Base-by-base conservation (phyloP, 345 rosid species). In the Aquilaria malaccensis region DNA sequence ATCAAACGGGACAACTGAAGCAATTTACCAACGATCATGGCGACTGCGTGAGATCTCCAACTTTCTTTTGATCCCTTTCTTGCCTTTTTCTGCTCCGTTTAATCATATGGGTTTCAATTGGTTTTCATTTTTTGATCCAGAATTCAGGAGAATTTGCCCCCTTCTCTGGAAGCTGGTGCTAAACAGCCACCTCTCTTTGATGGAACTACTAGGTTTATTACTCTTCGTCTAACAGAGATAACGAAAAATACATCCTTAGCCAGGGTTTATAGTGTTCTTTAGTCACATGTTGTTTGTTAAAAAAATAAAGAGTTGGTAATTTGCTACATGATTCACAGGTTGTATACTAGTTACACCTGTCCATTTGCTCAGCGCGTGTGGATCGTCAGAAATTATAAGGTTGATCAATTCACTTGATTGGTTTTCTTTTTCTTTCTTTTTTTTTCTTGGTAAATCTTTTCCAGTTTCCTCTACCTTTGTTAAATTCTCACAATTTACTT, bases 321-420 rank as follows among this genome's bases (percentile, higher is more conserved):
- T 14, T 50, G 4, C 0, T 2, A 7, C 22, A 6, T 37, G 30
- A 10, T 56, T 47, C 60, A 37, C 70, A 91, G 97, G 79, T 51
- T 89, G 83, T 92, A 92, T 74, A 77, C 81, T 31, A 48, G 60
- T 56, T 79, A 82, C 55, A 2, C 62, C 7, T 87, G 98, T 69
- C 98, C 98, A 30, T 93, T 6, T 70, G 90, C 94, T 10, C 97
- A 87, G 70, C 89, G 98, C 37, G 97, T 73, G 60, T 89, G 98
- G 98, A 89, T 93, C 86, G 84, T 96, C 64, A 80, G 98, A 69
- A 87, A 93, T 70, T 65, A 70, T 64, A 89, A 89, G 97, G 96
- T 87, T 22, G n/a, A 33, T n/a, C 37, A 37, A 37, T 33, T 56
- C 11, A 22, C 32, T 51, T 56, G 50, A 11, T 50, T 49, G 12